Conservation (phyloP, 805 yeast genomes). For the Yamadazyma sp. region DNA sequence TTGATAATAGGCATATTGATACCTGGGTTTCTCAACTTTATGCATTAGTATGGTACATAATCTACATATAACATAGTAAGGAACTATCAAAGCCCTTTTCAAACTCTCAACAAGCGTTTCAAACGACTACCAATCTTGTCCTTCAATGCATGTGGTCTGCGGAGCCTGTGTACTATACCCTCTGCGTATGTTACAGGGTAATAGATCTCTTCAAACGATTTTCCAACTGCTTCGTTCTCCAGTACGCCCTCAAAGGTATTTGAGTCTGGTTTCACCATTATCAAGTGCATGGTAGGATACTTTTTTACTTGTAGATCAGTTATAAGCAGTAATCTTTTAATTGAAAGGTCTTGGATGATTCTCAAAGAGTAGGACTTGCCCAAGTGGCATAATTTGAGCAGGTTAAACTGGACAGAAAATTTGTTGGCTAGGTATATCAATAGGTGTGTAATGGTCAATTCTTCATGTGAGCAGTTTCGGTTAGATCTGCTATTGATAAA, state of each 20-base stretch:
- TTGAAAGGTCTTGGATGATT: slow-evolving; percentile 2
- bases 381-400: slow-evolving; percentile 14
- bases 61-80: slow-evolving; percentile 1
- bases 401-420: background rate
- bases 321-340: slow-evolving; percentile 1
- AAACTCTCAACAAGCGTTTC: slow-evolving; percentile 1
- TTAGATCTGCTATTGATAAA: background rate
- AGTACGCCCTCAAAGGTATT: background rate
- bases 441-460: slow-evolving; percentile 11
- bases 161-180: slow-evolving; percentile 9
- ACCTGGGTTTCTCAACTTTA: slow-evolving; percentile 26
- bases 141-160: too few species aligned
- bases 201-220: background rate
- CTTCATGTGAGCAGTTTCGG: background rate
- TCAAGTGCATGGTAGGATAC: slow-evolving; percentile 16
- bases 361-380: slow-evolving; percentile 13
- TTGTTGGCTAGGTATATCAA: slow-evolving; percentile 10
- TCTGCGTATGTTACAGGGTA: slow-evolving; percentile 14
- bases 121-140: background rate
- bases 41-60: slow-evolving; percentile 17
- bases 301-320: slow-evolving; percentile 10
- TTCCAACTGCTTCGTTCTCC: background rate
- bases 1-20: slow-evolving; percentile 26
- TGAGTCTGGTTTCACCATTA: background rate
- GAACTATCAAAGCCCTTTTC: too few species aligned